Percentiles rank a stretch among this genome's conserved stretches.
Evolutionary conservation across 257 asterid genomes (phyloP).

Genomic region (Schizonepeta tenuifolia): DNA sequence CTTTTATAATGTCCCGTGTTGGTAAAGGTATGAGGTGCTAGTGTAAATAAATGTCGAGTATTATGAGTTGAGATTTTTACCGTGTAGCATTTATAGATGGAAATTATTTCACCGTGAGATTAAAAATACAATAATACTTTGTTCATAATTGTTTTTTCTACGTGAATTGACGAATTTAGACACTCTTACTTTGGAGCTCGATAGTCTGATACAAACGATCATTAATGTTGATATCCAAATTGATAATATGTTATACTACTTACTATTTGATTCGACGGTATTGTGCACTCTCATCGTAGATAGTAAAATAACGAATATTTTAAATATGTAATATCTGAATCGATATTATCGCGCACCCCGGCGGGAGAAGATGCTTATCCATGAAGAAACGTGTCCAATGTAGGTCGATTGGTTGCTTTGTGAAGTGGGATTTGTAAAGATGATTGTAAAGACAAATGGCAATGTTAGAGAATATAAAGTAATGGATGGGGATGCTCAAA

Average conservation of each 20-base stretch:
- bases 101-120: neutral
- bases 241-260: too few species aligned
- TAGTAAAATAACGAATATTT: neutral
- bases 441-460: constrained; percentile 39
- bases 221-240: neutral
- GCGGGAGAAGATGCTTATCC: constrained; percentile 31
- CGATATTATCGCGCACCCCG: neutral
- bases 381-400: constrained; percentile 40
- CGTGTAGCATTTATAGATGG: neutral
- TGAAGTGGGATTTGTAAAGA: constrained; percentile 44
- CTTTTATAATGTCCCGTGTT: neutral
- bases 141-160: too few species aligned
- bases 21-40: too few species aligned
- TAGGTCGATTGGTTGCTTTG: constrained; percentile 16
- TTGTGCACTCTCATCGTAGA: neutral
- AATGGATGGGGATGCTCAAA: constrained; percentile 47
- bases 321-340: neutral
- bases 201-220: too few species aligned
- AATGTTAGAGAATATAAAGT: constrained; percentile 28
- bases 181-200: too few species aligned
- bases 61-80: neutral
- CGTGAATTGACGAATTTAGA: too few species aligned
- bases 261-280: neutral
- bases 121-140: too few species aligned
- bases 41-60: neutral